Evolutionary conservation across 2,329 filamentous ascomycete genomes (phyloP).

Genomic region (Tolypocladium guangdongense): DNA sequence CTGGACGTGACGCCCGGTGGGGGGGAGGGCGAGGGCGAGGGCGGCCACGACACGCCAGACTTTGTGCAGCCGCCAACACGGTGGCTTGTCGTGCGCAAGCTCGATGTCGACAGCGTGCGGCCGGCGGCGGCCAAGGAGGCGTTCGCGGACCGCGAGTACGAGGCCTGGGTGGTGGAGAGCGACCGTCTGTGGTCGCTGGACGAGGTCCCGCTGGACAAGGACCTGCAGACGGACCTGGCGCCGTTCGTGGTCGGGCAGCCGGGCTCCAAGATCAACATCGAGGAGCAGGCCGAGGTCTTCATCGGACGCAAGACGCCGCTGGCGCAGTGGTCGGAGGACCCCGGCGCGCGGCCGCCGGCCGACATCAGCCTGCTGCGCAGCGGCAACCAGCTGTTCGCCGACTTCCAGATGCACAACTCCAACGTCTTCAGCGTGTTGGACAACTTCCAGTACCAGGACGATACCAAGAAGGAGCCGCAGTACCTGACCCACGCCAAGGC

Average conservation of each 20-base stretch:
- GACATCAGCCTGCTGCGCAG: slow-evolving; percentile 7
- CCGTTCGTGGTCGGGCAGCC: slow-evolving; percentile 21
- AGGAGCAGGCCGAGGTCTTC: slow-evolving; percentile 29
- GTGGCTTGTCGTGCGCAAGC: slow-evolving; percentile 25
- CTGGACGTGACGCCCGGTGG: too few relatives aligned
- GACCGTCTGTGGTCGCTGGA: slow-evolving; percentile 21
- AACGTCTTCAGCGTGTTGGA: slow-evolving; percentile 32
- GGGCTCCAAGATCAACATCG: slow-evolving; percentile 10
- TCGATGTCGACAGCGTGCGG: slow-evolving; percentile 10
- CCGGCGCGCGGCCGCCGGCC: background rate
- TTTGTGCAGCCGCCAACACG: slow-evolving; percentile 17
- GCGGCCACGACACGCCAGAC: slow-evolving; percentile 3
- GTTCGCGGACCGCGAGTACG: slow-evolving; percentile 2
- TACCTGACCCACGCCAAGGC: slow-evolving; percentile 16
- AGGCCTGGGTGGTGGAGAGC: slow-evolving; percentile 28
- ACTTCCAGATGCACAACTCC: slow-evolving; percentile 27
- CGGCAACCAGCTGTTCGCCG: slow-evolving; percentile 27
- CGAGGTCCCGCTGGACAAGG: slow-evolving; percentile 14
- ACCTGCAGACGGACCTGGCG: slow-evolving; percentile 27
- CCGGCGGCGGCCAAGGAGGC: background rate
- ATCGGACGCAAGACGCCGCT: slow-evolving; percentile 21
- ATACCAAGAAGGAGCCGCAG: slow-evolving; percentile 4
- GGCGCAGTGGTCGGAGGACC: slow-evolving; percentile 3
- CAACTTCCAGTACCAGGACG: slow-evolving; percentile 20
- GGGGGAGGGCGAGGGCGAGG: too few relatives aligned